These are phyloP conservation scores for Durusdinium trenchii DNA, from an alignment of 73 alveolate genomes.

Conservation along the genomic window DNA sequence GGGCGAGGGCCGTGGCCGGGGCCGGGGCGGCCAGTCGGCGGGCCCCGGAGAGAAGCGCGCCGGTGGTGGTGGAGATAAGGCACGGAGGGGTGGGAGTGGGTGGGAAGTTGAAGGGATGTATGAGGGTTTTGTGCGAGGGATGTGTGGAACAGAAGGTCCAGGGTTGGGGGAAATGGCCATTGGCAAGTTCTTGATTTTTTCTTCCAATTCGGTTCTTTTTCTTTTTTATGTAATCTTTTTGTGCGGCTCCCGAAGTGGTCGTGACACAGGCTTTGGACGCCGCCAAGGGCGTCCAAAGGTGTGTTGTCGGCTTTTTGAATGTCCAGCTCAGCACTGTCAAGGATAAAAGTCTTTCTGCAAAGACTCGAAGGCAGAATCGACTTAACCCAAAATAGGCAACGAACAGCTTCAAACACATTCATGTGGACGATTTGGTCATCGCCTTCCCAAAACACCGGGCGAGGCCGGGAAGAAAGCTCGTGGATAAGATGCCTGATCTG, in stretches of 20 bases:
- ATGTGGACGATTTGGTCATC: too few species aligned
- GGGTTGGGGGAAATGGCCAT: not conserved
- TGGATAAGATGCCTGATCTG: too few species aligned
- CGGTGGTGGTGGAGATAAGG: constrained; percentile 92
- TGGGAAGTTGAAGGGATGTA: not conserved
- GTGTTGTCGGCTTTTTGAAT: too few species aligned
- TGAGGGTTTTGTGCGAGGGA: not conserved
- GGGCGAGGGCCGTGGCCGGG: constrained; percentile 80
- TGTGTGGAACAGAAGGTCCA: not conserved
- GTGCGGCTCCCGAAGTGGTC: not conserved
- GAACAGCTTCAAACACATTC: too few species aligned
- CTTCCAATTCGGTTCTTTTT: not conserved
- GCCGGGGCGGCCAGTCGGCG: constrained; percentile 65
- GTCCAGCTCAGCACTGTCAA: too few species aligned
- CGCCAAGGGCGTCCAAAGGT: too few species aligned
- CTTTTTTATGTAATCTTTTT: not conserved
- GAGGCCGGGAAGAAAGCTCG: too few species aligned
- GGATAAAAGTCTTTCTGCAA: too few species aligned
- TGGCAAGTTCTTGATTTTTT: too few species aligned
- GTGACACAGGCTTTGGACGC: not conserved
- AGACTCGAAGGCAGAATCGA: too few species aligned
- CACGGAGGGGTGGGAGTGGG: not conserved
- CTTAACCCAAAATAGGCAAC: too few species aligned
- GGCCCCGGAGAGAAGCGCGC: constrained; percentile 93
- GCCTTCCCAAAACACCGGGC: too few species aligned